Base-by-base conservation (phyloP, 2,329 filamentous ascomycete genomes). In the Verticillium longisporum region DNA sequence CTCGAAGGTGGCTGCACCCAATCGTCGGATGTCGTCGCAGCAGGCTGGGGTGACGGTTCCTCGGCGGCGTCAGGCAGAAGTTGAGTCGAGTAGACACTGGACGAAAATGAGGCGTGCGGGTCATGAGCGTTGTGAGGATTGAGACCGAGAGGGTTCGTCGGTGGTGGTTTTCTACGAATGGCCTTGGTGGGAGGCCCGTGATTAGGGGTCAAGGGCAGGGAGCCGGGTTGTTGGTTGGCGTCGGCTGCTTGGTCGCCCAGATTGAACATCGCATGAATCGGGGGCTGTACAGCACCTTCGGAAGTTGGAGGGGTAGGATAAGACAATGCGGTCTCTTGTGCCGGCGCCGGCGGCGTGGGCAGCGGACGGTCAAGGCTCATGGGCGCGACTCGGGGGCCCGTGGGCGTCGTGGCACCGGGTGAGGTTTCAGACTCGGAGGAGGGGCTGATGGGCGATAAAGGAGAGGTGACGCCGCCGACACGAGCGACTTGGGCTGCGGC, bases 1-100 rank as follows among this genome's bases (percentile, higher is more conserved):
- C 83, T 82, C 57, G 85, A 88, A 2, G 77, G 72, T 6, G 84
- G 83, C 61, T 84, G 80, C 13, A 75, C 73, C 77, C 79, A 80
- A 41, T 80, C 69, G 54, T 77, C 73, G n/a, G 18, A 26, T 50
- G 45, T 50, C n/a, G 45, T 56, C 26, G 50, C 74, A 68, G 62
- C 72, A 55, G 26, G 54, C 66, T 50, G 61, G 34, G 26, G 45
- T 38, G 54, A 58, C 55, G 15, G 59, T 61, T 13, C 6, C 13
- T 55, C 54, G 54, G 32, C 54, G 18, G 13, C 18, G 13, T 32
- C 26, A 2, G 54, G 54, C 2, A 31, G n/a, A 6, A 34, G 18
- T 55, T 65, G 67, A 33, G 69, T 68, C 1, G 72, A 72, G 59
- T 73, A 73, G 33, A 71, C 64, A 6, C 71, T 68, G 13, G 67